phyloP scores from a whole-genome alignment of 225 moss, liverwort and hornwort species.

The Climacium dendroides region DNA sequence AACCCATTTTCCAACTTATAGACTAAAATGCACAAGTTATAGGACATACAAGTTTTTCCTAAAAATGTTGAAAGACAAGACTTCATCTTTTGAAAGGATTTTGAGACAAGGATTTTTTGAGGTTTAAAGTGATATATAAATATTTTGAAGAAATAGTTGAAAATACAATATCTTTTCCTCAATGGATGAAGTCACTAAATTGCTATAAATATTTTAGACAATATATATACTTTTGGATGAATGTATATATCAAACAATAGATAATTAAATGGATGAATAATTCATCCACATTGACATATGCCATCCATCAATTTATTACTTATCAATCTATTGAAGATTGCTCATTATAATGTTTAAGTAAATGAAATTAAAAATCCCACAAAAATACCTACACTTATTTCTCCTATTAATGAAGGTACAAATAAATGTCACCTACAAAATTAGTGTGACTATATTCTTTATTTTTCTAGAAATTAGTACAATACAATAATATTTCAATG shows the following conservation, averaged over 20 bases:
- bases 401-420: background rate
- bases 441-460: background rate
- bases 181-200: background rate
- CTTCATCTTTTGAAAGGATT: too few species aligned
- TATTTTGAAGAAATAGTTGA: background rate
- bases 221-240: background rate
- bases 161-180: background rate
- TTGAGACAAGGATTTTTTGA: too few species aligned
- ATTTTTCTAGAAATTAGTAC: background rate
- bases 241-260: background rate
- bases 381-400: background rate
- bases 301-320: too few species aligned
- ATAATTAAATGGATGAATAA: background rate
- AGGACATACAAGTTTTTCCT: too few species aligned
- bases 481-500: background rate
- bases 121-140: background rate
- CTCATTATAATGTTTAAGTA: background rate
- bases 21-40: too few species aligned
- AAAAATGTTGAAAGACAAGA: too few species aligned
- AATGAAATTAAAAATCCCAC: background rate
- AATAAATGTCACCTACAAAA: background rate
- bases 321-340: background rate
- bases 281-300: background rate
- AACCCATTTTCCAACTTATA: too few species aligned
- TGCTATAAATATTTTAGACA: background rate